Evolutionary conservation across 2,329 filamentous ascomycete species (phyloP), one percentile per base, ranked within the genome.

Genomic region (Clathrospora elynae): DNA sequence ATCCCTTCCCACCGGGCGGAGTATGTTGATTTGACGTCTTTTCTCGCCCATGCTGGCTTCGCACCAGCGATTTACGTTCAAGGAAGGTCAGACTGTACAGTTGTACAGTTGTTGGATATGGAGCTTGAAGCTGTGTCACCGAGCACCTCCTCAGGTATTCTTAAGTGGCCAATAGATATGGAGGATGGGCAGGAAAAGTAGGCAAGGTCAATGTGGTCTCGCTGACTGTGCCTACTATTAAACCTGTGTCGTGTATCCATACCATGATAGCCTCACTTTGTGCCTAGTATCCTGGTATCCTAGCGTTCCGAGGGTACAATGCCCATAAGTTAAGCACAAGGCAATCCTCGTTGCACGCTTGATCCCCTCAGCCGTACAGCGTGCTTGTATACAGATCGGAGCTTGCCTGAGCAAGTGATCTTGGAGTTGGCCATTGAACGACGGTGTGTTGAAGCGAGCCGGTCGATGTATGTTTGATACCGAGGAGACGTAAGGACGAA

Each of bases 401-500:
- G 73, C 73, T 32, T 61, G 61, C n/a, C 49, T 36, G 8, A 63
- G 35, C 3, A 57, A 12, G 55, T 73, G 14, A 74, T 61, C 40
- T 75, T 74, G 10, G 30, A 25, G 8, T 24, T 40, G 9, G 43
- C 41, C 22, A 41, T 28, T 3, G 51, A 50, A 11, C 53, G 71
- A 14, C 62, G 49, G 44, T 77, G 75, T 1, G 64, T 61, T 0
- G 76, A 70, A 79, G 12, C 76, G 66, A 38, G 69, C 55, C 1
- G 76, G 75, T 66, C 0, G 69, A 51, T 3, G 74, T 76, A 46
- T 78, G 78, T 37, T 74, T 71, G 22, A 80, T 61, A 11, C 77
- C 77, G 12, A 77, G 64, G 51, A 80, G 80, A 5, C 77, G 75
- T 53, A 80, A 81, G 9, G 72, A 72, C 11, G 32, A 36, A 16